A percentile compares a stretch with the other conserved stretches of the same genome.
Conservation (phyloP, 2,329 filamentous ascomycete genomes). For the Fusarium nodosum region DNA sequence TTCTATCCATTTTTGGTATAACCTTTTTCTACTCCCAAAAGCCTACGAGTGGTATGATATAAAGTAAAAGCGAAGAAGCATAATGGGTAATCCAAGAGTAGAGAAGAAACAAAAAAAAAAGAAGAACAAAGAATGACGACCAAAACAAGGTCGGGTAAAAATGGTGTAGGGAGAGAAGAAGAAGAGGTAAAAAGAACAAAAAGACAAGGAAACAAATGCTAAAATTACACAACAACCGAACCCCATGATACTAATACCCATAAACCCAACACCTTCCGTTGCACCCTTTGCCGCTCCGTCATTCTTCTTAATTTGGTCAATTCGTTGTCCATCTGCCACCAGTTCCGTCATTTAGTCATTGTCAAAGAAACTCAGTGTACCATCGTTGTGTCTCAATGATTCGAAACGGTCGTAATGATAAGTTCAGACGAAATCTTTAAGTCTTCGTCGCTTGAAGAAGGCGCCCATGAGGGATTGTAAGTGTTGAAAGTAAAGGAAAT, state of each 20-base stretch:
- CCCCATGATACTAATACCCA: slow-evolving; percentile 28
- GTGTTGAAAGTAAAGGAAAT: slow-evolving; percentile 25
- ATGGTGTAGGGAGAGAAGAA: slow-evolving; percentile 7
- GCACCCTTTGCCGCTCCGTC: slow-evolving; percentile 30
- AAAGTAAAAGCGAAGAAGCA: slow-evolving; percentile 36
- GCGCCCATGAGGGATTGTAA: slow-evolving; percentile 22
- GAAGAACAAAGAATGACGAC: slow-evolving; percentile 15
- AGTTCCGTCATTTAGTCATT: slow-evolving; percentile 38
- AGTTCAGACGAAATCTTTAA: slow-evolving; percentile 6
- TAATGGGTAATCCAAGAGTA: slow-evolving; percentile 36
- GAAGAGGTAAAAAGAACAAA: slow-evolving; percentile 15
- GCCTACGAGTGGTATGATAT: slow-evolving; percentile 48
- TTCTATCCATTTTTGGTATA: slow-evolving; percentile 52
- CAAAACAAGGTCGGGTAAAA: slow-evolving; percentile 14
- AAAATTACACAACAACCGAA: slow-evolving; percentile 41
- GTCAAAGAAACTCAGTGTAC: slow-evolving; percentile 30
- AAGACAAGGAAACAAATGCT: slow-evolving; percentile 25
- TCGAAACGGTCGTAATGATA: slow-evolving; percentile 17
- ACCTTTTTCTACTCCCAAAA: slow-evolving; percentile 50
- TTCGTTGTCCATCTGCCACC: slow-evolving; percentile 37
- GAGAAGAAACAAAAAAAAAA: slow-evolving; percentile 16
- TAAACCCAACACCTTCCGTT: slow-evolving; percentile 31
- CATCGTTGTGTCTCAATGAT: slow-evolving; percentile 26
- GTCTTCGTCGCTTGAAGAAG: slow-evolving; percentile 22
- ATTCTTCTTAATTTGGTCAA: slow-evolving; percentile 25